These are phyloP conservation scores for Gymnopilus dilepis DNA, from an alignment of 768 basidiomycete genomes.

Conservation along the genomic window DNA sequence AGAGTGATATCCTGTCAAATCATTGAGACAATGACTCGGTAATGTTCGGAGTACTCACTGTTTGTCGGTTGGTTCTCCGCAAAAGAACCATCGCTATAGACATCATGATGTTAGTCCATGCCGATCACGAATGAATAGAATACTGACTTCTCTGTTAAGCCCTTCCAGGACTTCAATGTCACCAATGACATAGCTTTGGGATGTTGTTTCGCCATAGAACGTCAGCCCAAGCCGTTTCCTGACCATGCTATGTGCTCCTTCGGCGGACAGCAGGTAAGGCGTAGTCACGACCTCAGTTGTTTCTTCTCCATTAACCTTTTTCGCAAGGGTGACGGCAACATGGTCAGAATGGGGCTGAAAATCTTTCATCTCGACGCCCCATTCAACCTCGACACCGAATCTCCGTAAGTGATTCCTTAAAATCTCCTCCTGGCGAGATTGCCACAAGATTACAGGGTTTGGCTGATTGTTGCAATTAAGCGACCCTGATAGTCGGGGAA, in stretches of 20 bases:
- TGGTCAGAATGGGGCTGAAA: constrained; percentile 42
- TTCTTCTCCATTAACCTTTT: constrained; percentile 19
- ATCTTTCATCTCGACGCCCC: constrained; percentile 45
- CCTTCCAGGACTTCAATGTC: constrained; percentile 45
- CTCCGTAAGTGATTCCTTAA: constrained; percentile 37
- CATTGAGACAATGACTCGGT: too few species aligned
- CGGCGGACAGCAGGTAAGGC: constrained; percentile 43
- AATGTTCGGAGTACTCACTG: too few species aligned
- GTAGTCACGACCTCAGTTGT: constrained; percentile 29
- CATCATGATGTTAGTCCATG: too few species aligned
- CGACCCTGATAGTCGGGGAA: neutral
- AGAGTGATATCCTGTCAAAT: neutral
- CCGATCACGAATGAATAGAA: too few species aligned
- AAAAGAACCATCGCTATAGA: constrained; percentile 7
- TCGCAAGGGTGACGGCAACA: constrained; percentile 41
- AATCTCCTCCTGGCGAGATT: constrained; percentile 39
- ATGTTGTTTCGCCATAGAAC: constrained; percentile 44
- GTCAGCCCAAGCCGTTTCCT: constrained; percentile 42
- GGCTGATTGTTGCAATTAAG: neutral
- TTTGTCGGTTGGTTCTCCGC: constrained; percentile 11
- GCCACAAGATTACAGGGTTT: constrained; percentile 28
- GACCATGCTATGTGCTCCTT: constrained; percentile 46
- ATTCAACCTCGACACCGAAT: constrained; percentile 40
- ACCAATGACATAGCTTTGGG: constrained; percentile 40
- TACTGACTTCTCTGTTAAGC: constrained; percentile 39